A percentile compares a stretch with the other conserved stretches of the same genome.
These are phyloP conservation scores for Candida adriatica DNA, from an alignment of 805 yeast species.

Conservation along the genomic window DNA sequence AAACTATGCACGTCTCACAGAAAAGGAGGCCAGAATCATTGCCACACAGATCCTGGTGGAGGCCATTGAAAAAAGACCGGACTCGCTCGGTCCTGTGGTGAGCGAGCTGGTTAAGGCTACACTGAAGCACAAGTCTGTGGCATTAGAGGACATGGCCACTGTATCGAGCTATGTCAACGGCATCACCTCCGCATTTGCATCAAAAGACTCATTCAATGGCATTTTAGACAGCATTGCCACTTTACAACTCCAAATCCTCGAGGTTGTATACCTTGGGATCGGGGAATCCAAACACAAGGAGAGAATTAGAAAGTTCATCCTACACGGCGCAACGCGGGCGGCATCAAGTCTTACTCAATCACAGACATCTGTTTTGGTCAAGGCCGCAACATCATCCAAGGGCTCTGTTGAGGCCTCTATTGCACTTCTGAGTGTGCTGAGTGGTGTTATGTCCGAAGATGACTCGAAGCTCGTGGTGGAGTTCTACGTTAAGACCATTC, in stretches of 20 bases:
- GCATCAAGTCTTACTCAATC: slow-evolving; percentile 19
- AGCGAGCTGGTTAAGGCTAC: slow-evolving; percentile 27
- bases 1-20: slow-evolving; percentile 13
- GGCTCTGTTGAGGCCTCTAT: slow-evolving; percentile 29
- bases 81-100: slow-evolving; percentile 12
- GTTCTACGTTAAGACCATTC: slow-evolving; percentile 32
- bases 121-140: slow-evolving; percentile 30
- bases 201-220: slow-evolving; percentile 22
- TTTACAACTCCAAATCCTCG: slow-evolving; percentile 28
- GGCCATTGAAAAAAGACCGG: slow-evolving; percentile 8
- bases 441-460: slow-evolving; percentile 17
- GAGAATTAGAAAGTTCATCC: slow-evolving; percentile 31
- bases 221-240: slow-evolving; percentile 27
- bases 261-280: slow-evolving; percentile 14
- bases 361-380: slow-evolving; percentile 11
- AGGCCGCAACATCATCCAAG: slow-evolving; percentile 16
- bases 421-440: slow-evolving; percentile 30
- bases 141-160: slow-evolving; percentile 50
- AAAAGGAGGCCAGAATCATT: slow-evolving; percentile 3
- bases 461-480: slow-evolving; percentile 19
- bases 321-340: slow-evolving; percentile 24
- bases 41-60: slow-evolving; percentile 10
- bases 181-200: slow-evolving; percentile 25
- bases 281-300: slow-evolving; percentile 33
- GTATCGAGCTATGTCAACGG: slow-evolving; percentile 51